phyloP scores from a whole-genome alignment of 441 rosid genomes.

The Brassica hybrid region DNA sequence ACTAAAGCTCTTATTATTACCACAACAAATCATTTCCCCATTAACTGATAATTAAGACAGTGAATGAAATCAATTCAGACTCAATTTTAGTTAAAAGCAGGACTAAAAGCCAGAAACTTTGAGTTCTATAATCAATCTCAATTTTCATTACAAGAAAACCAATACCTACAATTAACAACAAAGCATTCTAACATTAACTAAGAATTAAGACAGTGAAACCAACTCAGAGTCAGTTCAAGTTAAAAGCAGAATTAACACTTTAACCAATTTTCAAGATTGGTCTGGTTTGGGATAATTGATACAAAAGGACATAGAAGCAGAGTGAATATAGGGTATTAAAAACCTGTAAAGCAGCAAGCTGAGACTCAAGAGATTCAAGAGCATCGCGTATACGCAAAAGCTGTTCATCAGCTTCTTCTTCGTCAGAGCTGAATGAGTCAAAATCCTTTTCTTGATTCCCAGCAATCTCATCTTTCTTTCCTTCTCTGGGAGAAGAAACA shows the following conservation, averaged over 20 bases:
- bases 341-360: conserved; percentile 84
- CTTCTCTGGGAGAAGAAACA: conserved; percentile 30
- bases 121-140: not conserved
- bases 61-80: not conserved
- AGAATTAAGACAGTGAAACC: not conserved
- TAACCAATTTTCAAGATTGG: not conserved
- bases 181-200: not conserved
- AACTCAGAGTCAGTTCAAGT: not conserved
- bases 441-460: conserved; percentile 42
- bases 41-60: not conserved
- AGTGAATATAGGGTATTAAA: conserved; percentile 1
- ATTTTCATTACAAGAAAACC: not conserved
- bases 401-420: conserved; percentile 44
- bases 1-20: not conserved
- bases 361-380: conserved; percentile 76
- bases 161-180: not conserved
- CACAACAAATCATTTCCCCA: not conserved
- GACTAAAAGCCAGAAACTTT: conserved; percentile 20
- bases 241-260: not conserved
- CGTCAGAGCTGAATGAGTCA: conserved; percentile 36
- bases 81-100: not conserved
- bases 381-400: conserved; percentile 74
- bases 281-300: not conserved
- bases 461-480: conserved; percentile 31
- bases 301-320: not conserved